A percentile compares a stretch with the other conserved stretches of the same genome.
Conservation (phyloP, 208 protist genomes). For the Trypanosoma rangeli region DNA sequence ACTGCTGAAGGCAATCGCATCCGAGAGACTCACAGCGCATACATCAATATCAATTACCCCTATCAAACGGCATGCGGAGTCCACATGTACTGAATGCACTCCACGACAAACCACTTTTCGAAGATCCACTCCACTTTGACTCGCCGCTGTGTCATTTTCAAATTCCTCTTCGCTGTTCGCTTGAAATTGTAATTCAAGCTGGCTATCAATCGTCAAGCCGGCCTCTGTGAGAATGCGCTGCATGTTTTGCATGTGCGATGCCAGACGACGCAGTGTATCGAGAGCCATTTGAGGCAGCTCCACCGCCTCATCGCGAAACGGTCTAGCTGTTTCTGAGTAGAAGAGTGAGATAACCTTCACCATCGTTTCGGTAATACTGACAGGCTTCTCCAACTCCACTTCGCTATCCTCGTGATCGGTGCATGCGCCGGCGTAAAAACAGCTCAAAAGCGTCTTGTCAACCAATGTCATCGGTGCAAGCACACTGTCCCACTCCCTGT, state of each 20-base stretch:
- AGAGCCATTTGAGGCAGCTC: background rate
- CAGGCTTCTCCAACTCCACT: background rate
- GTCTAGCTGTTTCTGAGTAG: background rate
- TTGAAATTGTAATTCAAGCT: background rate
- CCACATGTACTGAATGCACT: conserved; percentile 49
- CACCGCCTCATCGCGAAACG: background rate
- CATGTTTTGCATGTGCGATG: conserved; percentile 16
- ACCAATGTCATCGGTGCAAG: conserved; percentile 10
- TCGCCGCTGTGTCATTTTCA: background rate
- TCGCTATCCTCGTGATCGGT: background rate
- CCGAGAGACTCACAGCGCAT: conserved; percentile 55
- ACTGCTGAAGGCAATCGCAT: conserved; percentile 51
- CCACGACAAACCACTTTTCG: conserved; percentile 44
- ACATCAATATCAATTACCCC: conserved; percentile 59
- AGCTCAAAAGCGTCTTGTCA: conserved; percentile 14
- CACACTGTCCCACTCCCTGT: conserved; percentile 14
- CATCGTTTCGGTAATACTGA: conserved; percentile 15
- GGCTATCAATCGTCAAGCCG: conserved; percentile 1
- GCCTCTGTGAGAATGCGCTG: conserved; percentile 13
- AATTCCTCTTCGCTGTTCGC: background rate
- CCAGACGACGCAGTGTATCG: conserved; percentile 17
- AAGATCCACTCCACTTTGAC: background rate
- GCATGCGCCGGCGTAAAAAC: conserved; percentile 12
- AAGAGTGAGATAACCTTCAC: conserved; percentile 25
- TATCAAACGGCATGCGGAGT: conserved; percentile 58